A percentile compares a stretch with the other conserved stretches of the same genome.
Evolutionary conservation across 2,329 filamentous ascomycete species (phyloP).

Genomic region (Fusarium sp.): DNA sequence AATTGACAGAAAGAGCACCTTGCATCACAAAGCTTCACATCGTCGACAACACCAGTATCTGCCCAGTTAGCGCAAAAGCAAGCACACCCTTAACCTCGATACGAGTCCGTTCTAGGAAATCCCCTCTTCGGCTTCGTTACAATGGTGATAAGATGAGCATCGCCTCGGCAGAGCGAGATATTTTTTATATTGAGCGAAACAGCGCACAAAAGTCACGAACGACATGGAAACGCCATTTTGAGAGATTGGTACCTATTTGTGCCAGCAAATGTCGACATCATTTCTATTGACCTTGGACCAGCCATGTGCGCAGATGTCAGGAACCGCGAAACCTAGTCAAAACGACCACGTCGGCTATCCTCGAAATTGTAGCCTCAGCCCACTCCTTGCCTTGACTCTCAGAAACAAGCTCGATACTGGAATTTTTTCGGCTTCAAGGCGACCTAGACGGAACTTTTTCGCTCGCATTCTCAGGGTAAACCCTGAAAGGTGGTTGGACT

Average conservation of each 20-base stretch:
- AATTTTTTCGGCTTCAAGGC: not conserved
- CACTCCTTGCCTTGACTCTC: not conserved
- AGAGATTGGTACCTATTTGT: not conserved
- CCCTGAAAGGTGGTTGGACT: too few relatives aligned
- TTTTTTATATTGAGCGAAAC: not conserved
- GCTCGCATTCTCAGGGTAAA: not conserved
- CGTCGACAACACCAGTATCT: not conserved
- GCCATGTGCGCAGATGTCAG: not conserved
- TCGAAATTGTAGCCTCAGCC: conserved; percentile 31
- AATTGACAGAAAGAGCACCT: not conserved
- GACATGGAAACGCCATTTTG: not conserved
- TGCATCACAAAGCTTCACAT: not conserved
- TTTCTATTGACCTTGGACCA: not conserved
- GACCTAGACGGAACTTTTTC: not conserved
- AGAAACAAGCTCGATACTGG: not conserved
- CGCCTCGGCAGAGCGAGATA: conserved; percentile 4
- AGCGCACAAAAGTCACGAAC: not conserved
- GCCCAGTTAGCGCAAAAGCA: not conserved
- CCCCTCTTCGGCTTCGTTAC: not conserved
- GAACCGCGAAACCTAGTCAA: not conserved
- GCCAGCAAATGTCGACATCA: not conserved
- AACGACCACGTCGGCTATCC: not conserved
- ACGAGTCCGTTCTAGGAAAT: not conserved
- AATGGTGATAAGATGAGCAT: not conserved
- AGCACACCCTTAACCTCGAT: conserved; percentile 4